Conservation (phyloP, 2,329 filamentous ascomycete species). For the Dissoconium aciculare region DNA sequence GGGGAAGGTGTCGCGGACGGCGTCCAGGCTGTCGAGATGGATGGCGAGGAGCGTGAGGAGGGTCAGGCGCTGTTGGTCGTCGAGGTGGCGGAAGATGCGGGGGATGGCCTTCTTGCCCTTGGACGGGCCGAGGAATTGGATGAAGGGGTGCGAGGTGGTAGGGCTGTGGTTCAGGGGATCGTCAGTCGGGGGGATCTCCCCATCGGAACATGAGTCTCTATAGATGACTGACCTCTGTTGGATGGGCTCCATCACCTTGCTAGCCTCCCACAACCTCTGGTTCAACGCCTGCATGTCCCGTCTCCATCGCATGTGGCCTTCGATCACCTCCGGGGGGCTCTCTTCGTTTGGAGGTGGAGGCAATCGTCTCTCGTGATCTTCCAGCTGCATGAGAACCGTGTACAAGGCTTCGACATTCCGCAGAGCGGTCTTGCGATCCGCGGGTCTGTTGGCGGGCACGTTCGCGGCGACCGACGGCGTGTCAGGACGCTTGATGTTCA, state of each 20-base stretch:
- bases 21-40: constrained; percentile 81
- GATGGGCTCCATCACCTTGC: constrained; percentile 90
- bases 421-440: constrained; percentile 69
- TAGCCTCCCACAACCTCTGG: constrained; percentile 63
- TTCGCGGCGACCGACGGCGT: constrained; percentile 32
- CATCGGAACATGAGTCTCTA: too few species aligned
- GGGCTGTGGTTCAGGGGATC: too few species aligned
- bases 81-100: constrained; percentile 84
- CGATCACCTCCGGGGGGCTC: constrained; percentile 52
- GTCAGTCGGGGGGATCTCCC: too few species aligned
- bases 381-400: constrained; percentile 75
- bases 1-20: constrained; percentile 68
- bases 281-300: constrained; percentile 58
- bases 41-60: constrained; percentile 92
- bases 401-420: constrained; percentile 84
- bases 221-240: constrained; percentile 33
- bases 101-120: constrained; percentile 96
- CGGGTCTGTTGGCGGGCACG: constrained; percentile 32
- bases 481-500: constrained; percentile 87
- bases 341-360: constrained; percentile 52
- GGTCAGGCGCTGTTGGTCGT: constrained; percentile 82
- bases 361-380: constrained; percentile 76
- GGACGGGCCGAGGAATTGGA: constrained; percentile 80
- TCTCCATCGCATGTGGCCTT: constrained; percentile 66
- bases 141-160: constrained; percentile 69